These are phyloP conservation scores for Wickerhamiella alocasiicola DNA, from an alignment of 805 yeast species.

Conservation along the genomic window DNA sequence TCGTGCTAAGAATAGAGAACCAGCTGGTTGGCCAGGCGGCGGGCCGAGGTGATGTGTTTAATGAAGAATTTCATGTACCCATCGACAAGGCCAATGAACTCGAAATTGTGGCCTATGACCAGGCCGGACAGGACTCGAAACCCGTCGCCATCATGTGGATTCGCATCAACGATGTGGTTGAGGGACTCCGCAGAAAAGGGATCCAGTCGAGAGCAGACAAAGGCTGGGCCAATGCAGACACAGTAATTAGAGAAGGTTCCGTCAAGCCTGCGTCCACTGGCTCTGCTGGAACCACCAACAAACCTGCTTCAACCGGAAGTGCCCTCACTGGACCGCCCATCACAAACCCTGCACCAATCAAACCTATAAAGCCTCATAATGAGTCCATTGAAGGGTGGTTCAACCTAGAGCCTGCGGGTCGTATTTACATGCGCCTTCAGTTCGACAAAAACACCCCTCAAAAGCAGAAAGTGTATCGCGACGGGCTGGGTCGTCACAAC, in stretches of 20 bases:
- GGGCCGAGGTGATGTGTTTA: conserved; percentile 60
- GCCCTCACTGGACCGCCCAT: neutral
- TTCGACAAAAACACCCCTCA: conserved; percentile 41
- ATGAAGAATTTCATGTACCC: conserved; percentile 66
- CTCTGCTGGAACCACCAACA: neutral
- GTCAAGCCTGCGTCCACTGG: neutral
- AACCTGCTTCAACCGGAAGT: neutral
- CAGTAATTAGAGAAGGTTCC: conserved; percentile 21
- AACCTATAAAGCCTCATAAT: too few species aligned
- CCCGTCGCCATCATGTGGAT: conserved; percentile 95
- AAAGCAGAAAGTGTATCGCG: conserved; percentile 14
- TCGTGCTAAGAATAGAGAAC: conserved; percentile 77
- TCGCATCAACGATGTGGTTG: conserved; percentile 79
- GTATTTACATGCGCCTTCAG: conserved; percentile 61
- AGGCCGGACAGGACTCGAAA: conserved; percentile 41
- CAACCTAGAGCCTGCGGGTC: conserved; percentile 88
- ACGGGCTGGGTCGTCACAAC: conserved; percentile 79
- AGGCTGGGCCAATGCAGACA: conserved; percentile 77
- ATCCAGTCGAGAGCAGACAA: conserved; percentile 54
- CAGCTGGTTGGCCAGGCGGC: conserved; percentile 70
- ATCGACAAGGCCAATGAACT: conserved; percentile 89
- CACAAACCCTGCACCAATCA: neutral
- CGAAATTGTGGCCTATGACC: conserved; percentile 79
- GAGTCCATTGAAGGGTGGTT: conserved; percentile 62
- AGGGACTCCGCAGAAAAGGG: conserved; percentile 85